These are phyloP conservation scores for Grosmannia huntii DNA, from an alignment of 2,329 filamentous ascomycete species.

Conservation along the genomic window DNA sequence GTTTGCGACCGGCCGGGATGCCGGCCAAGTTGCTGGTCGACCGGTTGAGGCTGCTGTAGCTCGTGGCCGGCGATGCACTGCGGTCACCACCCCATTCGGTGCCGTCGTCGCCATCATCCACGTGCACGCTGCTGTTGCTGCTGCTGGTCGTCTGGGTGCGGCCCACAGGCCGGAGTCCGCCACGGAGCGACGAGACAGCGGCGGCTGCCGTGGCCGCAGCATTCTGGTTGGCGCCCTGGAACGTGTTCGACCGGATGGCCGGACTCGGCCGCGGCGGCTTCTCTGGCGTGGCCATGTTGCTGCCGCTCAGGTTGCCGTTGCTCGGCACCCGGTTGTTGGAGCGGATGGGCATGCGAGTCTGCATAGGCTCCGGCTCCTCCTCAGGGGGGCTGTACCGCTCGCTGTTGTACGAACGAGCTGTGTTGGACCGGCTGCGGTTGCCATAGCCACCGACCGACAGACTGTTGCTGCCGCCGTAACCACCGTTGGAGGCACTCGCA, in stretches of 20 bases:
- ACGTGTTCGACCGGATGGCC: conserved; percentile 24
- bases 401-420: conserved; percentile 27
- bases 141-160: conserved; percentile 26
- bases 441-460: conserved; percentile 13
- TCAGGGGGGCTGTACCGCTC: conserved; percentile 19
- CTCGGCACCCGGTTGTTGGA: conserved; percentile 19
- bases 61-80: conserved; percentile 42
- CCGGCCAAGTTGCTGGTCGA: conserved; percentile 26
- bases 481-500: conserved; percentile 1
- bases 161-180: conserved; percentile 31
- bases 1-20: conserved; percentile 17
- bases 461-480: conserved; percentile 5
- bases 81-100: conserved; percentile 35
- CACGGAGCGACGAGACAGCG: conserved; percentile 20
- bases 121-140: conserved; percentile 27
- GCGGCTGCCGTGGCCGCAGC: conserved; percentile 11
- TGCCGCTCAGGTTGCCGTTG: conserved; percentile 9
- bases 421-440: conserved; percentile 33
- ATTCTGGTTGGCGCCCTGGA: conserved; percentile 18
- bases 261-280: conserved; percentile 24
- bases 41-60: conserved; percentile 39
- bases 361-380: conserved; percentile 20
- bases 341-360: conserved; percentile 31
- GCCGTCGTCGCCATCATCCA: conserved; percentile 34
- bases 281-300: conserved; percentile 15